Conservation (phyloP, 257 asterid genomes). For the Misopates orontium region DNA sequence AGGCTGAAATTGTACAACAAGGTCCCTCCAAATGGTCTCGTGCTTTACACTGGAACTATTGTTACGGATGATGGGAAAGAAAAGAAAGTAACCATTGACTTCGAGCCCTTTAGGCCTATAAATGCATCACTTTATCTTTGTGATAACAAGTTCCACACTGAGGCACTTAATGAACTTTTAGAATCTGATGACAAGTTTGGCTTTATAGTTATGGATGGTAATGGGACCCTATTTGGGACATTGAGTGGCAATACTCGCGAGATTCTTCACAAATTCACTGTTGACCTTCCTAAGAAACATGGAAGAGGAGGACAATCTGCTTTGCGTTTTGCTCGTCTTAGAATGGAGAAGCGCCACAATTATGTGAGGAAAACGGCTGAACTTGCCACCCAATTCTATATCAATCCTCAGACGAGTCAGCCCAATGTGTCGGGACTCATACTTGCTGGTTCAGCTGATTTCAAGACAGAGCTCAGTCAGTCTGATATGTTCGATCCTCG, state of each 20-base stretch:
- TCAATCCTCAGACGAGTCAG: slow-evolving; percentile 41
- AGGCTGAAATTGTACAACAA: slow-evolving; percentile 42
- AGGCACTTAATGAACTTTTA: slow-evolving; percentile 38
- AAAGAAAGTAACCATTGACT: slow-evolving; percentile 46
- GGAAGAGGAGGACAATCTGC: slow-evolving; percentile 55
- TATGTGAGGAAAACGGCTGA: slow-evolving; percentile 43
- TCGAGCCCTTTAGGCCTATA: slow-evolving; percentile 45
- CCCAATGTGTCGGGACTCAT: slow-evolving; percentile 41
- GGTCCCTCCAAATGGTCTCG: slow-evolving; percentile 47
- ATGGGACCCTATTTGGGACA: slow-evolving; percentile 47
- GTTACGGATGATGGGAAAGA: slow-evolving; percentile 49
- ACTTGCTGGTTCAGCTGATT: slow-evolving; percentile 50
- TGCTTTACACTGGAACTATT: slow-evolving; percentile 46
- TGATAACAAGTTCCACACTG: slow-evolving; percentile 42
- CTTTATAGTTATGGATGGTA: slow-evolving; percentile 47
- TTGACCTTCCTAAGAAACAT: slow-evolving; percentile 50
- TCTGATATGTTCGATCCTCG: slow-evolving; percentile 47
- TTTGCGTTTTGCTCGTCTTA: slow-evolving; percentile 44
- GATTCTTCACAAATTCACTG: slow-evolving; percentile 42
- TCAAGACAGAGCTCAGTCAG: slow-evolving; percentile 47
- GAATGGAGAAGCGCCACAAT: slow-evolving; percentile 51
- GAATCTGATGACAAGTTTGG: slow-evolving; percentile 43
- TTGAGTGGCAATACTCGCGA: slow-evolving; percentile 47
- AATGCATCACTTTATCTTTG: slow-evolving; percentile 43
- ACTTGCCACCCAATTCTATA: slow-evolving; percentile 42